These are phyloP conservation scores for Cyclotella kingstonii DNA, from an alignment of 108 stramenopile genomes.

Conservation along the genomic window DNA sequence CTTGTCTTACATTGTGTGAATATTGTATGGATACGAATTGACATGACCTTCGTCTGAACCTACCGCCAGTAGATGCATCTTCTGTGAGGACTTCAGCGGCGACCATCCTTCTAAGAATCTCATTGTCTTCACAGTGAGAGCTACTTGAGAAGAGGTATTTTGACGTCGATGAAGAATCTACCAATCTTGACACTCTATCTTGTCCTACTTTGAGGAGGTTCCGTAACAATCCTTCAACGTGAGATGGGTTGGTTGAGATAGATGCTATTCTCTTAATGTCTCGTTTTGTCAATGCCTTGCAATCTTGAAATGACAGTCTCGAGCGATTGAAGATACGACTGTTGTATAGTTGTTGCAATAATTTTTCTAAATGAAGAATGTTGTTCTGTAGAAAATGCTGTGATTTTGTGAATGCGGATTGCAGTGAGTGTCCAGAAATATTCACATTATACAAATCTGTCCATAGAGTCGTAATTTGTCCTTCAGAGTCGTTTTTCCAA, in stretches of 20 bases:
- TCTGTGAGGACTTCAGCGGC: constrained; percentile 47
- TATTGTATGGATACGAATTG: constrained; percentile 30
- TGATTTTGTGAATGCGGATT: constrained; percentile 9
- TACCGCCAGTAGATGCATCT: constrained; percentile 63
- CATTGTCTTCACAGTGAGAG: constrained; percentile 10
- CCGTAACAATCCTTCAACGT: constrained; percentile 43
- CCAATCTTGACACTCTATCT: constrained; percentile 44
- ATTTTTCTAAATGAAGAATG: constrained; percentile 37
- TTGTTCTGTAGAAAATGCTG: constrained; percentile 23
- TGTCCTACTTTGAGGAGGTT: constrained; percentile 57
- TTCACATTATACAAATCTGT: constrained; percentile 1
- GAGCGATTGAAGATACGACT: constrained; percentile 22
- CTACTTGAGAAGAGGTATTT: constrained; percentile 22
- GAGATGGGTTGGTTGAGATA: constrained; percentile 10
- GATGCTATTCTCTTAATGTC: constrained; percentile 39
- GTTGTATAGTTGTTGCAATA: constrained; percentile 58
- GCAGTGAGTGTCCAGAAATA: constrained; percentile 1
- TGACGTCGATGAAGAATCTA: constrained; percentile 49
- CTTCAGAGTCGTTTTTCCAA: constrained; percentile 12
- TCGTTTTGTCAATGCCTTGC: constrained; percentile 45
- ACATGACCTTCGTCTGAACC: constrained; percentile 76
- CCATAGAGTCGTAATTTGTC: constrained; percentile 78
- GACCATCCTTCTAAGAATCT: constrained; percentile 38
- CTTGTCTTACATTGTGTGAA: not conserved
- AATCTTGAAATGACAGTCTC: constrained; percentile 22